Conservation (phyloP, 495 filamentous ascomycete genomes). For the Cladorrhinum samala region DNA sequence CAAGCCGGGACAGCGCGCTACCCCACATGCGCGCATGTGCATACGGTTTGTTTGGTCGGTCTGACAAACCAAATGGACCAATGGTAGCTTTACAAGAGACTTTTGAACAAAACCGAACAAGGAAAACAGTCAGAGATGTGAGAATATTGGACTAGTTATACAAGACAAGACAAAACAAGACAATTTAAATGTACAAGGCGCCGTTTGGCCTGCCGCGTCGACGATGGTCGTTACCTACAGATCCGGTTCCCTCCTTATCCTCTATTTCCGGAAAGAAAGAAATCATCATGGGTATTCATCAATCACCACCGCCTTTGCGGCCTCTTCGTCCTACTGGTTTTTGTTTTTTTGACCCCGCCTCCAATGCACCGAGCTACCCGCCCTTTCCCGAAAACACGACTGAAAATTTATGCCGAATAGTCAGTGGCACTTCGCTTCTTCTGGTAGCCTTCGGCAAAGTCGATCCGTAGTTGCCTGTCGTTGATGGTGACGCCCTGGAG, state of each 20-base stretch:
- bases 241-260: background rate
- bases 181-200: background rate
- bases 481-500: slow-evolving; percentile 55
- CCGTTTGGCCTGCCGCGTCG: background rate
- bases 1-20: background rate
- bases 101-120: too few relatives aligned
- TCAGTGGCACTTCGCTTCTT: background rate
- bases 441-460: slow-evolving; percentile 43
- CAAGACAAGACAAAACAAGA: too few relatives aligned
- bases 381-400: background rate
- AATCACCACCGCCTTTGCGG: background rate
- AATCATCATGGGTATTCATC: background rate
- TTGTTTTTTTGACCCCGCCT: background rate
- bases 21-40: background rate
- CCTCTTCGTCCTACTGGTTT: too few relatives aligned
- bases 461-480: slow-evolving; percentile 60
- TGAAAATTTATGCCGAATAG: background rate
- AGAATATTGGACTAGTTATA: too few relatives aligned
- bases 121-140: too few relatives aligned
- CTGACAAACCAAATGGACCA: background rate
- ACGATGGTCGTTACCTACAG: background rate
- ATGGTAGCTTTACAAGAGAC: background rate
- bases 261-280: background rate
- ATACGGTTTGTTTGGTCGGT: background rate
- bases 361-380: background rate